phyloP scores from a whole-genome alignment of 1,284 basidiomycete species.

The Mycosarcoma maydis region DNA sequence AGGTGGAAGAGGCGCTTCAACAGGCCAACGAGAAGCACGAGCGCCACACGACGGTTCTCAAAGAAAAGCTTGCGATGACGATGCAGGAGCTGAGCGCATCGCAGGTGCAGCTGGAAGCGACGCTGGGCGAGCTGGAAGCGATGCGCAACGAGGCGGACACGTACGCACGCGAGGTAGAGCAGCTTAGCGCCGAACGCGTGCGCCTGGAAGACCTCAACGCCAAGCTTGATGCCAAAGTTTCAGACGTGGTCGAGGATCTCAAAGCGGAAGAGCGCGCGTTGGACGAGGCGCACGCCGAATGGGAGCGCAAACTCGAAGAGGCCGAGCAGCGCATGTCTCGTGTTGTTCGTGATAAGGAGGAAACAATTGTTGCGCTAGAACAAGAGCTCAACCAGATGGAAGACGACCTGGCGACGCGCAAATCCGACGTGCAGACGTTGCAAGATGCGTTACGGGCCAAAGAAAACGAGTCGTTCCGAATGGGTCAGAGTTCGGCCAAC shows the following conservation, averaged over 20 bases:
- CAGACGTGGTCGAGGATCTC: conserved; percentile 67
- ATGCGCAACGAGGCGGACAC: conserved; percentile 49
- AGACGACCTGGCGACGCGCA: conserved; percentile 46
- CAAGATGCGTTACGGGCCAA: conserved; percentile 77
- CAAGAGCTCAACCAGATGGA: conserved; percentile 54
- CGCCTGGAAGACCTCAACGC: conserved; percentile 51
- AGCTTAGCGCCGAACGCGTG: conserved; percentile 37
- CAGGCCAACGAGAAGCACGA: conserved; percentile 67
- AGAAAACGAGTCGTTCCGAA: conserved; percentile 72
- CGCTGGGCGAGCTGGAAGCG: conserved; percentile 46
- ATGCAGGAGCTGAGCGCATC: conserved; percentile 31
- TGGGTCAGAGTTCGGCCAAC: conserved; percentile 82
- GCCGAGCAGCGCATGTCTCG: conserved; percentile 52
- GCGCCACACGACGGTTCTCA: conserved; percentile 45
- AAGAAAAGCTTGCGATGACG: conserved; percentile 37
- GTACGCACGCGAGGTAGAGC: conserved; percentile 40
- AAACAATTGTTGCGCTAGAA: conserved; percentile 51
- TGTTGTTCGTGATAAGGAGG: conserved; percentile 58
- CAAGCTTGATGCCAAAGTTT: conserved; percentile 61
- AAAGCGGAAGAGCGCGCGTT: conserved; percentile 68
- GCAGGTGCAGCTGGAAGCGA: conserved; percentile 39
- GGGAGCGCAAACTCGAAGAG: conserved; percentile 67
- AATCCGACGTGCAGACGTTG: conserved; percentile 67
- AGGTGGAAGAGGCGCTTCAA: conserved; percentile 76
- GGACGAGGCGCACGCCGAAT: conserved; percentile 67